Evolutionary conservation across 768 basidiomycete genomes (phyloP).

Genomic region (Panaeolus cyanescens): DNA sequence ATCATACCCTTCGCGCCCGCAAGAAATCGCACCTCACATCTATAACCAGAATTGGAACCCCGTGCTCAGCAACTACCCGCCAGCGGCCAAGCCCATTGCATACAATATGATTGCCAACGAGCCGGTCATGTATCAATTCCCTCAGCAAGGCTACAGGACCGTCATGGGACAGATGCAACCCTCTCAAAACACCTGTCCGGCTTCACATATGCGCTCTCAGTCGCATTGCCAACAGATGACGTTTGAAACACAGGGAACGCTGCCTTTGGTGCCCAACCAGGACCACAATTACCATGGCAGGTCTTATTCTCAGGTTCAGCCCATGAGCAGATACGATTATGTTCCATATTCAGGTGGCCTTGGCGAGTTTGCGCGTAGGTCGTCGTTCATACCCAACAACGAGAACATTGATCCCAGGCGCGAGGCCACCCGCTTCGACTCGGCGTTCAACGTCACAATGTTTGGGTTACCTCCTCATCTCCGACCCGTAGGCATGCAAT

Average conservation of each 20-base stretch:
- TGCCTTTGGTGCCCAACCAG: slow-evolving; percentile 27
- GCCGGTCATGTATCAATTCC: slow-evolving; percentile 34
- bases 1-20: slow-evolving; percentile 37
- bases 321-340: neutral
- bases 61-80: slow-evolving; percentile 31
- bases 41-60: slow-evolving; percentile 44
- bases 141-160: slow-evolving; percentile 34
- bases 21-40: slow-evolving; percentile 29
- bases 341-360: neutral
- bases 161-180: neutral
- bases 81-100: slow-evolving; percentile 36
- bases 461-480: slow-evolving; percentile 42
- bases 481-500: slow-evolving; percentile 44
- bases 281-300: slow-evolving; percentile 54
- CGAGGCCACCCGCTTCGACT: slow-evolving; percentile 45
- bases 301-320: slow-evolving; percentile 53
- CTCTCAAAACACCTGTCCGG: slow-evolving; percentile 23
- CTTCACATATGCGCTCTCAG: slow-evolving; percentile 57
- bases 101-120: slow-evolving; percentile 35
- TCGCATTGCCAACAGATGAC: slow-evolving; percentile 34
- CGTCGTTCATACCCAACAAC: neutral
- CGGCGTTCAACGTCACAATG: slow-evolving; percentile 46
- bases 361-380: neutral
- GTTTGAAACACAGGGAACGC: neutral
- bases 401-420: neutral